Base-by-base conservation (phyloP, 805 yeast species). In the Millerago galiae region DNA sequence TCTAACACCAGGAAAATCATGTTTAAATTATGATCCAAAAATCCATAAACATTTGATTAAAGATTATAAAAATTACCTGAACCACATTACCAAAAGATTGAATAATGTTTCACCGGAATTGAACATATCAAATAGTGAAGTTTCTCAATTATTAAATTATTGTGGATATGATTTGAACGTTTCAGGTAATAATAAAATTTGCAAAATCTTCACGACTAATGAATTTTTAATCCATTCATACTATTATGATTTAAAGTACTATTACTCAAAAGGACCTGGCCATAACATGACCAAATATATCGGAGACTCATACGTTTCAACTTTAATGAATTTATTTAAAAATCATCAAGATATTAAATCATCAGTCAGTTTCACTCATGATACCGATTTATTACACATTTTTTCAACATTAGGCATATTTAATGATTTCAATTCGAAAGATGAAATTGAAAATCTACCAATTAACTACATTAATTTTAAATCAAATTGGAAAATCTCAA, bases 151-250 rank as follows among this genome's bases (percentile, higher is more conserved):
- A 43, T 65, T 77, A 52, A 58, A 62, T 29, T 60, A 70, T 54
- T 75, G 77, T 55, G 72, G 76, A 1, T 77, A 62, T 50, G 82
- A 75, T 55, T 50, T 74, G 40, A 71, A 71, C 47, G 76, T 66
- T 17, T 65, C 62, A 26, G 78, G 78, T 3, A 10, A 35, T 3
- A 14, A 47, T 5, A 39, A 38, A 9, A 37, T 54, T n/a, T 52
- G 56, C 48, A 53, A 52, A 24, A 56, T 74, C 12, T 77, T 77
- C 66, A 69, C 74, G 43, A 61, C 63, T 32, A 77, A 72, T 35
- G 83, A 76, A 50, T 70, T 66, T 56, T 49, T 67, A 31, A 55
- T 64, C 18, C 67, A 61, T 49, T 62, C 69, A 6, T 76, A 77
- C 56, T 47, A 49, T 35, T 58, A 56, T 33, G 77, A 72, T 45